A percentile compares a stretch with the other conserved stretches of the same genome.
phyloP scores from a whole-genome alignment of 495 filamentous ascomycete species.

The Penicillium longicatenatum region DNA sequence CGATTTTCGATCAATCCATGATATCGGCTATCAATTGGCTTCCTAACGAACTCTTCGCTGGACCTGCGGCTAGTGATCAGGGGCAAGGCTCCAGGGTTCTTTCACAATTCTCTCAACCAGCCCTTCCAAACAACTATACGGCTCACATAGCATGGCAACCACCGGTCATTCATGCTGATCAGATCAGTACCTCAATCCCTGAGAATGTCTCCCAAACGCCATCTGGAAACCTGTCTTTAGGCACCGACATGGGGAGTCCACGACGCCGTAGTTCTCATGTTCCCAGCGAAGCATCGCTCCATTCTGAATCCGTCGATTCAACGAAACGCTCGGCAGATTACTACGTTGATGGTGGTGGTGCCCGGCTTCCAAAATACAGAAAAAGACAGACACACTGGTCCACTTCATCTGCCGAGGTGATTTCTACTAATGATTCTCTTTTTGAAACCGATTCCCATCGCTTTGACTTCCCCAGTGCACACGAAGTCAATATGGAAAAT shows the following conservation, averaged over 20 bases:
- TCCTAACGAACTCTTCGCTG: slow-evolving; percentile 28
- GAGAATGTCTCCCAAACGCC: slow-evolving; percentile 27
- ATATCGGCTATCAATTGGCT: slow-evolving; percentile 43
- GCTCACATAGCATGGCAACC: slow-evolving; percentile 35
- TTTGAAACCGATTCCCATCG: slow-evolving; percentile 11
- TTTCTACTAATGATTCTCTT: slow-evolving; percentile 12
- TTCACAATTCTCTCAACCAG: slow-evolving; percentile 23
- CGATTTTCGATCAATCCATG: slow-evolving; percentile 29
- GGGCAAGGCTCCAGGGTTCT: slow-evolving; percentile 11
- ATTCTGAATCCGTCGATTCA: slow-evolving; percentile 21
- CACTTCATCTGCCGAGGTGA: slow-evolving; percentile 17
- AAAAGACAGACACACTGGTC: slow-evolving; percentile 29
- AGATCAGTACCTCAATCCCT: slow-evolving; percentile 19
- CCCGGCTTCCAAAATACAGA: slow-evolving; percentile 34
- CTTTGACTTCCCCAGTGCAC: slow-evolving; percentile 30
- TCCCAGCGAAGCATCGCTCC: slow-evolving; percentile 23
- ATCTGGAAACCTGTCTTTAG: slow-evolving; percentile 23
- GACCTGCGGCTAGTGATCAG: slow-evolving; percentile 12
- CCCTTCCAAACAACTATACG: slow-evolving; percentile 18
- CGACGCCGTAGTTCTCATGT: slow-evolving; percentile 19
- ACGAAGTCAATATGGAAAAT: slow-evolving; percentile 17
- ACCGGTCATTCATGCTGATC: slow-evolving; percentile 25
- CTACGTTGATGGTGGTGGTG: slow-evolving; percentile 39
- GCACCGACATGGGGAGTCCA: slow-evolving; percentile 22
- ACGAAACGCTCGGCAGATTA: slow-evolving; percentile 35